Base-by-base conservation (phyloP, 2,329 filamentous ascomycete genomes). In the Exophiala sideris region DNA sequence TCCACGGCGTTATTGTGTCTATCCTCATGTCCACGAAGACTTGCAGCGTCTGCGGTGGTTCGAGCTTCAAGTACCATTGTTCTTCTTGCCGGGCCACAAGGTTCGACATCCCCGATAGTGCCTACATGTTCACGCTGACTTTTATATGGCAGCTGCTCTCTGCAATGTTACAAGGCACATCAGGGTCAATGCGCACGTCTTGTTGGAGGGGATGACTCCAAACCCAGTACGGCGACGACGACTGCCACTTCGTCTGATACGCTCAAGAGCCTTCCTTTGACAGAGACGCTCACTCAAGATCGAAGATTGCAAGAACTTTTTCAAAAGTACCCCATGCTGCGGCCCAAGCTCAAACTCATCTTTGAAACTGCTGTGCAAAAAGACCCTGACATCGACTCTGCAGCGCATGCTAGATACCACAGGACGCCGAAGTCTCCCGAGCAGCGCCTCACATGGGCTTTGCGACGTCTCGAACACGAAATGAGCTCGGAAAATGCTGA, bases 101-200 rank as follows among this genome's bases (percentile, higher is more conserved):
- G 67, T 68, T 59, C 45, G 64, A 50, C 32, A 36, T 45, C 41
- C 14, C 7, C 24, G 42, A 6, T 32, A 49, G 16, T 44, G 21
- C 40, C 55, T n/a, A 12, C 48, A 33, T 36, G 7, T 33, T 29
- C 10, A 47, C 35, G 52, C 54, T 54, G 44, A 49, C 24, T 36
- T 35, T 48, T 45, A 41, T 33, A 10, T 46, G 48, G 20, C 58
- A 77, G 75, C 58, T 77, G 75, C 52, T 77, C 75, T 8, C 68
- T 77, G 35, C 66, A 63, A 32, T 77, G 75, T 61, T 73, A 72
- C 35, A 71, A 75, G 50, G 65, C 68, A 4, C 74, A 77, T 61
- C 75, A 76, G 61, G 67, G 68, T 14, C 70, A 70, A 52, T 77
- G 74, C 57, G 64, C 65, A 16, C 68, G 50, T 14, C 18, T 18